Evolutionary conservation across 192 early-diverging fungal species (phyloP), one percentile per base, ranked within the genome.

Genomic region (Gorgonomyces haynaldii): DNA sequence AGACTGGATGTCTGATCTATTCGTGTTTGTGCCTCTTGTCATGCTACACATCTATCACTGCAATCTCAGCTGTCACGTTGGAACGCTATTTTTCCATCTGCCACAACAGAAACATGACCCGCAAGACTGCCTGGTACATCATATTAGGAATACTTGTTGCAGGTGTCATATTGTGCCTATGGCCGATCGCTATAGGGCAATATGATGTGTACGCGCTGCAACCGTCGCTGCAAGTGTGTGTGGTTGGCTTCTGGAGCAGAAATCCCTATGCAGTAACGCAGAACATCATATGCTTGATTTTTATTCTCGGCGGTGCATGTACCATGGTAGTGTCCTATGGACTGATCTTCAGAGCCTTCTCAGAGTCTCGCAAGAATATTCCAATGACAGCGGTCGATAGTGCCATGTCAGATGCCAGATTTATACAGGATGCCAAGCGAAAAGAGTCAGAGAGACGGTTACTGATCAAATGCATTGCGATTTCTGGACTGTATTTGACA

Each of bases 51-150:
- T 46, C 45, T 9, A 29, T 46, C n/a, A 20, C 20, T 17, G 17
- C 45, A 8, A 16, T 46, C 17, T 35, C 24, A 22, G 28, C 26
- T 3, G 24, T 46, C 7, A 29, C 45, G 15, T 17, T 46, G 17
- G 45, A 46, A 15, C 6, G 45, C 26, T 46, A 46, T 35, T 7
- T 30, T n/a, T 17, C 32, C 9, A 46, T 35, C 24, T 16, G 17
- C 12, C 16, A 21, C 12, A 20, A 19, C 13, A 34, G 24, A 30
- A 16, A 16, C 17, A 46, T 35, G 45, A 30, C 24, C 17, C 7
- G 17, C 5, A 27, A 30, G 10, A 29, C 20, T 30, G 4, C 45
- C 9, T 46, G 45, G 45, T n/a, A n/a, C n/a, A n/a, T n/a, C n/a
- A n/a, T n/a, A n/a, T n/a, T n/a, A n/a, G n/a, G n/a, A n/a, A n/a